Base-by-base conservation (phyloP, 331 rosid genomes). In the Malus hybrid region DNA sequence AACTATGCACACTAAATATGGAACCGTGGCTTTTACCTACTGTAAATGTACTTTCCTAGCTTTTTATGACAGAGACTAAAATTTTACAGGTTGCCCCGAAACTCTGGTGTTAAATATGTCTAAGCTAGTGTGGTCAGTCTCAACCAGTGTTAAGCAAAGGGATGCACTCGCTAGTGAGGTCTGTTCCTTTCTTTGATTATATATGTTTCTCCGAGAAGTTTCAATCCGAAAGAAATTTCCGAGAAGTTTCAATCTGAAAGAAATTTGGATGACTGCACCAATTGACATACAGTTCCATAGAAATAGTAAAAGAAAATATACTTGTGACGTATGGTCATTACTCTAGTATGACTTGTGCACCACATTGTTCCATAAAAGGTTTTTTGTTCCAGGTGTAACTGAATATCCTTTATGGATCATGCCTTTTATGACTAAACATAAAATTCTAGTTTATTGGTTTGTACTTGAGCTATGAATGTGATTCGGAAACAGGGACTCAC, bases 81-180 rank as follows among this genome's bases (percentile, higher is more conserved):
- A 46, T 32, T 63, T 64, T 74, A 32, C 91, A 95, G 98, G 99
- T 76, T 92, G 97, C 89, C 89, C 92, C 3, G 97, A 92, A 84
- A 95, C 98, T 60, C 80, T 95, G 77, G 77, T 86, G 68, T 85
- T 95, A 42, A 85, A 90, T 88, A 92, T 92, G 99, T 87, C 97
- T 70, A 95, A 86, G 86, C 90, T 90, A 53, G 95, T 88, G 57
- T 95, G 97, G 99, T 85, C 93, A 69, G 96, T 82, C 30, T 78
- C 90, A 84, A 82, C 96, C 34, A 83, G 75, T 66, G 98, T 90
- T 79, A 88, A 87, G 87, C 93, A 81, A 70, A 90, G 93, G 68
- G 95, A 89, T 90, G 91, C 97, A 48, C 99, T 95, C 67, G 90
- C 99, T 72, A 95, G 98, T 79, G 99, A 95, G 98, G 99, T 95